Evolutionary conservation across 768 basidiomycete species (phyloP).

Genomic region (Naganishia randhawae): DNA sequence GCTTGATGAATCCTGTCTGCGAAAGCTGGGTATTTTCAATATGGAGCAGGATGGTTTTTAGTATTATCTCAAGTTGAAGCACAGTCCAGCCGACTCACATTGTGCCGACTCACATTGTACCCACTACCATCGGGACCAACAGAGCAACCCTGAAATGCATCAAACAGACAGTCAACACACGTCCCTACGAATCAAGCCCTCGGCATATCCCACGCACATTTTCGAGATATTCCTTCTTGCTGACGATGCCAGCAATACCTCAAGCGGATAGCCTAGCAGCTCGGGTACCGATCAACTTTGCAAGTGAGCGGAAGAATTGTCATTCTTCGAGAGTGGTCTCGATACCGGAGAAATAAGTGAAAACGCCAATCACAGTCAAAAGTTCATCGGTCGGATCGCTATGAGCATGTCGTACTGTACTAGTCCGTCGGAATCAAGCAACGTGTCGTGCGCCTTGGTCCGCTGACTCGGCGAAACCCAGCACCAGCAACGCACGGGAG

Average conservation of each 20-base stretch:
- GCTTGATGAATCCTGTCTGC: constrained; percentile 89
- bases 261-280: constrained; percentile 88
- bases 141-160: constrained; percentile 40
- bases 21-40: constrained; percentile 93
- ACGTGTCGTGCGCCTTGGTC: no score
- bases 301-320: constrained; percentile 92
- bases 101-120: constrained; percentile 68
- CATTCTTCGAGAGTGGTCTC: constrained; percentile 95
- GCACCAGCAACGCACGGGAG: no score
- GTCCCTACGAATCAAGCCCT: constrained; percentile 55
- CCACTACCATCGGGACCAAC: constrained; percentile 95
- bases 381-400: constrained; percentile 96
- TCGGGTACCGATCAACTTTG: constrained; percentile 79
- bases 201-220: constrained; percentile 50
- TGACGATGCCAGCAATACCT: constrained; percentile 92
- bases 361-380: constrained; percentile 93
- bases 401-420: no score
- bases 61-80: neutral
- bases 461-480: no score
- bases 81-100: neutral
- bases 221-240: constrained; percentile 89
- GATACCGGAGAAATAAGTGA: constrained; percentile 91
- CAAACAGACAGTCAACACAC: neutral
- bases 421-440: no score
- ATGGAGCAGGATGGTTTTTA: neutral